phyloP scores from a whole-genome alignment of 345 rosid genomes.

The Punica granatum region DNA sequence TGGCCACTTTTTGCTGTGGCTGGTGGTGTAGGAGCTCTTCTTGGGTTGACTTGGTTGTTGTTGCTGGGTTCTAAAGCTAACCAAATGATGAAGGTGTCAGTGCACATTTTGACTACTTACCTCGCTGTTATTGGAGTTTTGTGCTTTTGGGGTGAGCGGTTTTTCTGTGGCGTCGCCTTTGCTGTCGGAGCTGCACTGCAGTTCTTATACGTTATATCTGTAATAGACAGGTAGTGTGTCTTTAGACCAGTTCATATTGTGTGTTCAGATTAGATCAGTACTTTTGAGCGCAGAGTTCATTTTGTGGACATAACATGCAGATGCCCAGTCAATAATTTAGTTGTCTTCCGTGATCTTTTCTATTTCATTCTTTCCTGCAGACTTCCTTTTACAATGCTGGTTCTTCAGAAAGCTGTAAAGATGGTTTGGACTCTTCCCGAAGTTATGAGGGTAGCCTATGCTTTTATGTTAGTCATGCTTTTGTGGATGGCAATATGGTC shows the following conservation, averaged over 20 bases:
- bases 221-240: conserved; percentile 71
- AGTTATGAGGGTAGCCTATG: conserved; percentile 67
- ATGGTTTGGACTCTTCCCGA: conserved; percentile 92
- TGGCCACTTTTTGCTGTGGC: conserved; percentile 92
- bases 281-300: not conserved
- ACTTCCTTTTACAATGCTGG: conserved; percentile 87
- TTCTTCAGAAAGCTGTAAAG: conserved; percentile 76
- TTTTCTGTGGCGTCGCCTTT: conserved; percentile 81
- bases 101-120: conserved; percentile 84
- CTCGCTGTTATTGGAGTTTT: conserved; percentile 85
- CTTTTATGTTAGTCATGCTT: conserved; percentile 70
- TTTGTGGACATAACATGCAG: not conserved
- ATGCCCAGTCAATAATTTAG: not conserved
- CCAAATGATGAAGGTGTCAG: conserved; percentile 83
- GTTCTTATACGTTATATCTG: conserved; percentile 93
- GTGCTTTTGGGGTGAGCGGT: conserved; percentile 76
- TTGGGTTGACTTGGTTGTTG: conserved; percentile 77
- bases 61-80: conserved; percentile 67
- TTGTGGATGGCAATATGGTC: conserved; percentile 92
- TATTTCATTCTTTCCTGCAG: conserved; percentile 24
- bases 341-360: conserved; percentile 11
- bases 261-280: no score
- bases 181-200: conserved; percentile 74
- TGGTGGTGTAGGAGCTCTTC: conserved; percentile 61
- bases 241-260: not conserved